These are phyloP conservation scores for Lathyrus aphaca DNA, from an alignment of 306 rosid species.

Conservation along the genomic window DNA sequence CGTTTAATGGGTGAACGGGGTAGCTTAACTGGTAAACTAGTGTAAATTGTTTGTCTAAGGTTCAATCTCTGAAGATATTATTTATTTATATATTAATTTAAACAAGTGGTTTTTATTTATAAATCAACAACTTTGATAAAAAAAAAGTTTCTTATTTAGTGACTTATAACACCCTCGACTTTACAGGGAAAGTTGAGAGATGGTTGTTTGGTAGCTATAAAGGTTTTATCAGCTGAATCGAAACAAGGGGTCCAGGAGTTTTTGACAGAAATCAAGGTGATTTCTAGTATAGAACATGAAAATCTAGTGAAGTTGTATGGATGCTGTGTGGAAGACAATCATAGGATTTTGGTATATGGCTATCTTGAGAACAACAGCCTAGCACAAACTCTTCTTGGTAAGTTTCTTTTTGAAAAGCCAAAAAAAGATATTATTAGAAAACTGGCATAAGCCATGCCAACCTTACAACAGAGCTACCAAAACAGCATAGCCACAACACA, in stretches of 20 bases:
- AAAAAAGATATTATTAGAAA: no score
- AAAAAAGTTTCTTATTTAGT: constrained; percentile 8
- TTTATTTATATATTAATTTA: no score
- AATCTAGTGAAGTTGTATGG: constrained; percentile 80
- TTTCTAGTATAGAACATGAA: constrained; percentile 66
- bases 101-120: no score
- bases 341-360: constrained; percentile 82
- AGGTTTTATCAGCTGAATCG: constrained; percentile 74
- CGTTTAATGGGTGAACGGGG: background rate
- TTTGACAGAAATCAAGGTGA: constrained; percentile 83
- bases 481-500: no score
- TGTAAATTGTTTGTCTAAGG: no score
- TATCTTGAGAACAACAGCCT: constrained; percentile 87
- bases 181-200: constrained; percentile 64
- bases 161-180: constrained; percentile 4
- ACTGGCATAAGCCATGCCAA: no score
- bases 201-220: constrained; percentile 66
- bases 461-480: no score
- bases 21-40: no score
- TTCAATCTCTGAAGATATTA: no score
- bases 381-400: constrained; percentile 74
- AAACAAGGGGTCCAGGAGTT: constrained; percentile 71
- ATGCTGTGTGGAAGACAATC: constrained; percentile 70
- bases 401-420: no score
- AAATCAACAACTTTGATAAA: no score